Base-by-base conservation (phyloP, 768 basidiomycete genomes). In the Xerocomellus intermedius region DNA sequence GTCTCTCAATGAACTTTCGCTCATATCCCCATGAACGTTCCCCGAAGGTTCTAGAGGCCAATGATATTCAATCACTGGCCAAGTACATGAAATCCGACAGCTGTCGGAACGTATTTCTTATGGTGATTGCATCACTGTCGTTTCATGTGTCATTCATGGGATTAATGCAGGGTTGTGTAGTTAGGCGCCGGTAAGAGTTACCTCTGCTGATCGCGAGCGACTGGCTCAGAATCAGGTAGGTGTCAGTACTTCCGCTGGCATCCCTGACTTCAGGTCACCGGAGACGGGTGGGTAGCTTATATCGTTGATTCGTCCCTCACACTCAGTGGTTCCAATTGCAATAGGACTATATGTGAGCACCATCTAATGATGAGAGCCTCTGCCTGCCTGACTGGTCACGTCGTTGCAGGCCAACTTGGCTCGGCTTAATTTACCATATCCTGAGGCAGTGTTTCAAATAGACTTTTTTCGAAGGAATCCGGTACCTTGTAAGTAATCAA, bases 381-480 rank as follows among this genome's bases (percentile, higher is more conserved):
- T 28, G 26, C 35, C 16, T 42, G 30, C 16, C 33, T 63, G 49
- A 58, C 50, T 33, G 19, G 21, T 14, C 19, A 37, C 24, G 28
- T 42, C 6, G 19, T 48, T 42, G 43, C 66, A 93, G 90, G 82
- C 88, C 12, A 91, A 93, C 65, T 79, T 92, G 32, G 83, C 85
- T 26, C 77, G 84, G 57, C 72, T 93, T 41, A 87, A 87, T 17
- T 79, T 93, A 14, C 94, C 94, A n/a, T 85, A 89, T 63, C 94
- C 95, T 0, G 95, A 98, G 65, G 95, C 95, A 0, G 94, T 98
- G 30, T 98, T 98, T 64, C 91, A 98, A 61, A 88, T 98, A 64
- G 75, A 77, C 46, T 98, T 86, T 75, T 95, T 98, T 77, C 77
- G 83, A 60, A 66, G 73, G 42, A 90, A 91, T 57, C 94, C 93